phyloP scores from a whole-genome alignment of 176 grass and related monocot genomes.

The Rhynchospora tenuis region DNA sequence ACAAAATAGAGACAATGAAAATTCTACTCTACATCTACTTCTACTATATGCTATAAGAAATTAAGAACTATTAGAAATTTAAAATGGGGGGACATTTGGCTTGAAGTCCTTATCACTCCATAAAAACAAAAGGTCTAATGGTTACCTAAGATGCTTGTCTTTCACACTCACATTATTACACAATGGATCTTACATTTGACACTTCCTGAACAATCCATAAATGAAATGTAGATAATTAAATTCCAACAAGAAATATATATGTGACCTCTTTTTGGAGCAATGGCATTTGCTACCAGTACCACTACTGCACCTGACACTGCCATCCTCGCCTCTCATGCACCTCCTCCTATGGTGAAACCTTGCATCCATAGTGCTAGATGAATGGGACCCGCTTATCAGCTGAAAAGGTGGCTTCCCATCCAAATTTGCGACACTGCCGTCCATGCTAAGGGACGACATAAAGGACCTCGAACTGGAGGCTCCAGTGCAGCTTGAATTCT shows the following conservation, averaged over 20 bases:
- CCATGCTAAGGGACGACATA: slow-evolving; percentile 83
- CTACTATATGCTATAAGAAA: background rate
- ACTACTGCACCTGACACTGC: slow-evolving; percentile 49
- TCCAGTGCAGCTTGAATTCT: slow-evolving; percentile 61
- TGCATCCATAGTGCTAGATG: slow-evolving; percentile 51
- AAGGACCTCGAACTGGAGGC: slow-evolving; percentile 71
- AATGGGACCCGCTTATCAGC: slow-evolving; percentile 58
- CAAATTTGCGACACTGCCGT: slow-evolving; percentile 70
- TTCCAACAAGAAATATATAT: background rate
- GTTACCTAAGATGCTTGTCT: background rate
- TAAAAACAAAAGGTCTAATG: background rate
- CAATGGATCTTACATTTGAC: background rate
- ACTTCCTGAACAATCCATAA: background rate
- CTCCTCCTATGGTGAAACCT: slow-evolving; percentile 51
- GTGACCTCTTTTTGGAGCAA: slow-evolving; percentile 95
- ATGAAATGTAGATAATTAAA: background rate
- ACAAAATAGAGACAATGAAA: background rate
- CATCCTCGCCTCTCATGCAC: slow-evolving; percentile 58
- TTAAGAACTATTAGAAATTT: background rate
- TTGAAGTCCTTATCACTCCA: background rate
- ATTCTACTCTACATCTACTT: no score
- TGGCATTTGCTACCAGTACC: slow-evolving; percentile 54
- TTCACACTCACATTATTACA: background rate
- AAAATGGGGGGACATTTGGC: background rate
- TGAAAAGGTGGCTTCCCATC: slow-evolving; percentile 60